Percentiles rank a stretch among this genome's conserved stretches.
Conservation (phyloP, 805 yeast genomes). For the Wickerhamiella occidentalis region DNA sequence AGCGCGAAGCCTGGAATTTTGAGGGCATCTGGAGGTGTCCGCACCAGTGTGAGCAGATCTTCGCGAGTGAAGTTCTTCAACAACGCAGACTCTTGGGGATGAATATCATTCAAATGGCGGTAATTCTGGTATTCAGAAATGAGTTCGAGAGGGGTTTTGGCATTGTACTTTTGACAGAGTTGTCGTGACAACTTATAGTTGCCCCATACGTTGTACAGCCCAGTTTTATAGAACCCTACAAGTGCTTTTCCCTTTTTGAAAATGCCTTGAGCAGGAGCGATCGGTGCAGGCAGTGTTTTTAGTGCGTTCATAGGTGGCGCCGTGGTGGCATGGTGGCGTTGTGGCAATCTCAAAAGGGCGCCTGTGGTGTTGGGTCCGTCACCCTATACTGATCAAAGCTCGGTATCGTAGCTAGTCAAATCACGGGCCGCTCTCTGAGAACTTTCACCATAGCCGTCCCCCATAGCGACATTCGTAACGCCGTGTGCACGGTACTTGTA, state of each 20-base stretch:
- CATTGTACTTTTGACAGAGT: conserved; percentile 17
- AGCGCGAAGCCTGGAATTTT: conserved; percentile 51
- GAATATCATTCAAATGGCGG: neutral
- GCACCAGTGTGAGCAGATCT: conserved; percentile 38
- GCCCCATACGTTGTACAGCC: conserved; percentile 38
- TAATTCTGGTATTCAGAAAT: conserved; percentile 16
- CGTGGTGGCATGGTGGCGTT: neutral
- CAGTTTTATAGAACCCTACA: conserved; percentile 35
- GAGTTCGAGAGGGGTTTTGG: conserved; percentile 16
- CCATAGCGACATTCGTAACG: neutral
- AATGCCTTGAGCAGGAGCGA: conserved; percentile 18
- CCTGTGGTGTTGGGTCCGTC: neutral
- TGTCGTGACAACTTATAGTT: conserved; percentile 24
- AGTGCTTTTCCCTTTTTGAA: conserved; percentile 22
- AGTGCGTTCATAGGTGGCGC: conserved; percentile 10
- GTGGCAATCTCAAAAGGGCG: neutral
- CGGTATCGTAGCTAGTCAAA: neutral
- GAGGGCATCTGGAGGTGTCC: conserved; percentile 39
- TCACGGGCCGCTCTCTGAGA: neutral
- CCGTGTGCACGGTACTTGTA: conserved; percentile 1
- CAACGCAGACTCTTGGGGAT: neutral
- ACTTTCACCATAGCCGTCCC: neutral
- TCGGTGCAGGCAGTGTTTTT: conserved; percentile 26
- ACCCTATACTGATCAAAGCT: neutral
- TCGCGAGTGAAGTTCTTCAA: conserved; percentile 28